Percentiles rank a stretch among this genome's conserved stretches.
Evolutionary conservation across 129 eudicot species (phyloP).

Genomic region (Chrysanthemum makinoi): DNA sequence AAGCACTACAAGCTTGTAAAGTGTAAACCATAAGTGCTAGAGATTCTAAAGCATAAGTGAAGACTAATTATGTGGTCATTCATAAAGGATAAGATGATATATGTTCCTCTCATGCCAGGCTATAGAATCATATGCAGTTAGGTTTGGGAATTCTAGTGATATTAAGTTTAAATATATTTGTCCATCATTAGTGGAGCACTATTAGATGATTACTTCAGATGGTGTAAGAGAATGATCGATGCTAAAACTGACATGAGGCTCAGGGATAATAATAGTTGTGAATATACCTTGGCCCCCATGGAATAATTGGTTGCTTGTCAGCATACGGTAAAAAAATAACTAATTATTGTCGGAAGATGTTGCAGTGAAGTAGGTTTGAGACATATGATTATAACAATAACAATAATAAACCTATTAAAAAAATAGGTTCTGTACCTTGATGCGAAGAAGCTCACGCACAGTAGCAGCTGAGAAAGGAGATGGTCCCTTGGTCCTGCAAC

Average conservation of each 20-base stretch:
- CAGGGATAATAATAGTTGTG: constrained; percentile 12
- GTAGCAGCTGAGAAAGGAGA: too few relatives aligned
- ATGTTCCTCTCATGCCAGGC: not conserved
- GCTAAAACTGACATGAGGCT: constrained; percentile 10
- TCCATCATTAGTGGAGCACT: constrained; percentile 1
- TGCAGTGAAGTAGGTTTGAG: too few relatives aligned
- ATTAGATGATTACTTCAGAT: constrained; percentile 1
- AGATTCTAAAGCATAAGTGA: not conserved
- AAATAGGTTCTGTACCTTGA: too few relatives aligned
- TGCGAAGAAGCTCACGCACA: too few relatives aligned
- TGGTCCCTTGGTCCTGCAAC: too few relatives aligned
- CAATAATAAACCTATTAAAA: too few relatives aligned
- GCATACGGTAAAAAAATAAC: too few relatives aligned
- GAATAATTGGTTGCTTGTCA: constrained; percentile 84
- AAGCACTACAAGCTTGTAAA: not conserved
- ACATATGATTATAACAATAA: too few relatives aligned
- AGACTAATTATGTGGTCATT: not conserved
- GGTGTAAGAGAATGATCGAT: not conserved
- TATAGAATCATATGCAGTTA: not conserved
- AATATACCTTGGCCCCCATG: constrained; percentile 96
- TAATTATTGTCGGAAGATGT: too few relatives aligned
- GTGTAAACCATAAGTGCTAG: not conserved
- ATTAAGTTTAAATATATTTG: too few relatives aligned
- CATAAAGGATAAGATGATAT: not conserved
- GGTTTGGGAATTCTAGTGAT: too few relatives aligned